These are phyloP conservation scores for Globisporangium heterothallicum DNA, from an alignment of 352 stramenopile species.

Conservation along the genomic window DNA sequence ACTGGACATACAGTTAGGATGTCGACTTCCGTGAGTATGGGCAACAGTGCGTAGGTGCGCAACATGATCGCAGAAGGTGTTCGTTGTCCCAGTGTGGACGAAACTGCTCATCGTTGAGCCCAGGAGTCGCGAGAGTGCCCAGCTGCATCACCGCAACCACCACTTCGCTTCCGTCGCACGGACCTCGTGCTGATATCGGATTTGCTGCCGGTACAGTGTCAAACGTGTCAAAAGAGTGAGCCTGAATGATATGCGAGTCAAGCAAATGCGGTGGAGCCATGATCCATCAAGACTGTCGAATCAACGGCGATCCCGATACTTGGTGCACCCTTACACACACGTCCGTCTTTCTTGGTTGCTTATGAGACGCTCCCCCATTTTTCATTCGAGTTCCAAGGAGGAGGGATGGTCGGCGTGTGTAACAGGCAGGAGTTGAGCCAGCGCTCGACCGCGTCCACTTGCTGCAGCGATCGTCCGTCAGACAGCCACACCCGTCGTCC, in stretches of 20 bases:
- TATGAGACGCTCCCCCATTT: slow-evolving; percentile 8
- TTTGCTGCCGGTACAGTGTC: background rate
- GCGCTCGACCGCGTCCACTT: no score
- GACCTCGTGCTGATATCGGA: background rate
- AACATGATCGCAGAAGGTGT: no score
- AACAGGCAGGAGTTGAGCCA: no score
- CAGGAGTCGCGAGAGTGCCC: no score
- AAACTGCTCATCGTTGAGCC: no score
- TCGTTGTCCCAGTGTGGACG: no score
- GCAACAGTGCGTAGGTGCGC: no score
- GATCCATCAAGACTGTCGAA: background rate
- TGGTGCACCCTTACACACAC: background rate
- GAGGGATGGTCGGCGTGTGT: background rate
- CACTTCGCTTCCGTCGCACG: background rate
- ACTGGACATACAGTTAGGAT: no score
- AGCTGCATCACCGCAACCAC: no score
- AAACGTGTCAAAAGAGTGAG: slow-evolving; percentile 7
- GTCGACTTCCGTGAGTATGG: no score
- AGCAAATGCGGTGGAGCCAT: background rate
- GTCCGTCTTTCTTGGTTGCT: background rate
- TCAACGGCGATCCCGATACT: background rate
- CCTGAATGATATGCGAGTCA: background rate
- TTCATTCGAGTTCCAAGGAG: slow-evolving; percentile 2
- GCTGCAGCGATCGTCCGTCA: no score
- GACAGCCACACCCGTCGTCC: no score